A percentile compares a stretch with the other conserved stretches of the same genome.
Conservation (phyloP, 2,329 filamentous ascomycete genomes). For the Sporothrix brunneoviolacea region DNA sequence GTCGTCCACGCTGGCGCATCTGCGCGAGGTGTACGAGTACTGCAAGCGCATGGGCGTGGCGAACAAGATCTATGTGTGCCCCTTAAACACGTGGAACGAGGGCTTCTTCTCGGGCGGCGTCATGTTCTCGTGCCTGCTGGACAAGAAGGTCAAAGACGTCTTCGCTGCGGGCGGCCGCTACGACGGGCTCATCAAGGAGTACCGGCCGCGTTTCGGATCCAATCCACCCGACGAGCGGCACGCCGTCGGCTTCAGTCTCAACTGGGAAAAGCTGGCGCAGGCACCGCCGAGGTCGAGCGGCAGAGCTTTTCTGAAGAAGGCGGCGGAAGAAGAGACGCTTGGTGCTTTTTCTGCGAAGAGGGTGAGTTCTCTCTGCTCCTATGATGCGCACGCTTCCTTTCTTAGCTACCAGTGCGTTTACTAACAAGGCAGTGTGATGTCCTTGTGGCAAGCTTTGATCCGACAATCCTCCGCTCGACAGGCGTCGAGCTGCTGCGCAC, state of each 20-base stretch:
- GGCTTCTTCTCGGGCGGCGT: conserved; percentile 82
- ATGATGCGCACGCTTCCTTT: no score
- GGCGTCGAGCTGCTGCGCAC: conserved; percentile 71
- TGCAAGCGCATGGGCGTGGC: conserved; percentile 67
- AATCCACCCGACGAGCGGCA: conserved; percentile 58
- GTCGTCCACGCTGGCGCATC: conserved; percentile 68
- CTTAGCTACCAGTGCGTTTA: no score
- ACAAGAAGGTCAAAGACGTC: conserved; percentile 75
- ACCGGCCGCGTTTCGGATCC: conserved; percentile 61
- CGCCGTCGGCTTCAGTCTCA: conserved; percentile 86
- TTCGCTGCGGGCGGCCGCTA: conserved; percentile 93
- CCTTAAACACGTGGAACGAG: conserved; percentile 82
- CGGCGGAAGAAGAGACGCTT: conserved; percentile 52
- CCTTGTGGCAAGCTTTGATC: conserved; percentile 81
- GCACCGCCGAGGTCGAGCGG: conserved; percentile 43
- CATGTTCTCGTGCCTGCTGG: conserved; percentile 84
- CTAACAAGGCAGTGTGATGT: conserved; percentile 84
- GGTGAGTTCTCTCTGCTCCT: conserved; percentile 39
- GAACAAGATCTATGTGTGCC: conserved; percentile 75
- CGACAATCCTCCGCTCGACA: conserved; percentile 63
- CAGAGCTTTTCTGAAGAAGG: conserved; percentile 60
- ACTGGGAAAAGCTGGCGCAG: conserved; percentile 74
- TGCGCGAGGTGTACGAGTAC: conserved; percentile 72
- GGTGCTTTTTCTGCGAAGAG: conserved; percentile 56
- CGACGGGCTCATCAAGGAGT: conserved; percentile 79